phyloP scores from a whole-genome alignment of 2,329 filamentous ascomycete genomes.

The Colletotrichum sp. region DNA sequence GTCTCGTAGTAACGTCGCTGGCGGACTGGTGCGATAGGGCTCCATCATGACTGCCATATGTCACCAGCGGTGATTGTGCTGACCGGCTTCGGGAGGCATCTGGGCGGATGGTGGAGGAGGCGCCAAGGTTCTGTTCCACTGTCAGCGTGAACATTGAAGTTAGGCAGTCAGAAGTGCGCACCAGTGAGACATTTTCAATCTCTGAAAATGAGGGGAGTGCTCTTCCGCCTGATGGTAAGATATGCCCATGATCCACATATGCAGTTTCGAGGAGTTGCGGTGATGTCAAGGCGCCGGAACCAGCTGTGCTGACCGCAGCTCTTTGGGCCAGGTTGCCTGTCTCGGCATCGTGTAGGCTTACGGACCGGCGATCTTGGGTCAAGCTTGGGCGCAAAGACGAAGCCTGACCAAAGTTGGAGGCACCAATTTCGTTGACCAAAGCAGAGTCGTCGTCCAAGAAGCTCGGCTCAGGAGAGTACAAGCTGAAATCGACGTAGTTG shows the following conservation, averaged over 20 bases:
- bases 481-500: conserved; percentile 61
- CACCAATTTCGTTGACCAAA: conserved; percentile 30
- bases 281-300: not conserved
- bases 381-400: not conserved
- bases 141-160: not conserved
- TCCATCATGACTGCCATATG: not conserved
- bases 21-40: not conserved
- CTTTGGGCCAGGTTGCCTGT: not conserved
- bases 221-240: not conserved
- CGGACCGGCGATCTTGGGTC: not conserved
- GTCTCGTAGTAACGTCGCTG: not conserved
- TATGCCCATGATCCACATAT: not conserved
- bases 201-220: not conserved
- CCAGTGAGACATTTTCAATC: not conserved
- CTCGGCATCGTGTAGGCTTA: not conserved
- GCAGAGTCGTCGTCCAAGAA: conserved; percentile 55
- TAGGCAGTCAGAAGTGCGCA: not conserved
- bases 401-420: not conserved
- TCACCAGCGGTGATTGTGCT: not conserved
- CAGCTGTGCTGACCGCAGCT: not conserved
- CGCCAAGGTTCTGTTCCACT: not conserved
- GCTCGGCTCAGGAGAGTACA: conserved; percentile 56
- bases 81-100: not conserved
- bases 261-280: not conserved
- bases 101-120: not conserved